Conservation (phyloP, 1,284 basidiomycete genomes). For the Xerocomus nothofagi region DNA sequence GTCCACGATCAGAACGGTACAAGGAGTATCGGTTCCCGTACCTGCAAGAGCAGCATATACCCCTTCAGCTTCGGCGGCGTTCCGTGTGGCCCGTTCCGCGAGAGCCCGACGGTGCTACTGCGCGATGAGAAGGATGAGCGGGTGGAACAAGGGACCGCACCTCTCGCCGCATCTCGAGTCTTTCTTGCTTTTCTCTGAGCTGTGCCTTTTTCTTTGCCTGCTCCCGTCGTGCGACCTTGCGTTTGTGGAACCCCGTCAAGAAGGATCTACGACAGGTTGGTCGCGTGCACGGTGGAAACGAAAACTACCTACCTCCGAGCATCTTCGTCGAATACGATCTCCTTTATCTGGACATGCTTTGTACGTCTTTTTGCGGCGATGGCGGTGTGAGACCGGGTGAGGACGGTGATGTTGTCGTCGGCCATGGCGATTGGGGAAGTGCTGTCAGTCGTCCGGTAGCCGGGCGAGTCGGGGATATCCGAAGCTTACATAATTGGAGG, state of each 20-base stretch:
- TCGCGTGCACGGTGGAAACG: not conserved
- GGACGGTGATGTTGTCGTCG: constrained; percentile 49
- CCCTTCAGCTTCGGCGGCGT: constrained; percentile 67
- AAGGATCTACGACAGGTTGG: constrained; percentile 57
- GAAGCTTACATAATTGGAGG: constrained; percentile 30
- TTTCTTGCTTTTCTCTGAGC: constrained; percentile 67
- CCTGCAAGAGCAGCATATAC: constrained; percentile 62
- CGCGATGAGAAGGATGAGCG: constrained; percentile 18
- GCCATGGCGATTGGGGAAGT: constrained; percentile 8
- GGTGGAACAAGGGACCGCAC: constrained; percentile 40
- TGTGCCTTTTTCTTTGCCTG: constrained; percentile 65
- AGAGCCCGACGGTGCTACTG: constrained; percentile 65
- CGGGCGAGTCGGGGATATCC: constrained; percentile 20
- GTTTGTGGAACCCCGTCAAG: constrained; percentile 85
- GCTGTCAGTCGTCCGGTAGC: constrained; percentile 12
- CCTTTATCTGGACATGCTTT: constrained; percentile 59
- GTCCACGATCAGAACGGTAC: constrained; percentile 14
- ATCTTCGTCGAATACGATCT: constrained; percentile 76
- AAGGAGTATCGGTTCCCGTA: constrained; percentile 25
- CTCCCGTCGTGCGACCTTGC: constrained; percentile 76
- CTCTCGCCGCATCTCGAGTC: constrained; percentile 66
- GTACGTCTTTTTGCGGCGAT: constrained; percentile 62
- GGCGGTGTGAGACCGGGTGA: constrained; percentile 60
- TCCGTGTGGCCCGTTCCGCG: constrained; percentile 67
- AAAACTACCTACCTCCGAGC: constrained; percentile 55